Evolutionary conservation across 1,139 yeast genomes (phyloP).

Genomic region (Debaryomyces udenii): DNA sequence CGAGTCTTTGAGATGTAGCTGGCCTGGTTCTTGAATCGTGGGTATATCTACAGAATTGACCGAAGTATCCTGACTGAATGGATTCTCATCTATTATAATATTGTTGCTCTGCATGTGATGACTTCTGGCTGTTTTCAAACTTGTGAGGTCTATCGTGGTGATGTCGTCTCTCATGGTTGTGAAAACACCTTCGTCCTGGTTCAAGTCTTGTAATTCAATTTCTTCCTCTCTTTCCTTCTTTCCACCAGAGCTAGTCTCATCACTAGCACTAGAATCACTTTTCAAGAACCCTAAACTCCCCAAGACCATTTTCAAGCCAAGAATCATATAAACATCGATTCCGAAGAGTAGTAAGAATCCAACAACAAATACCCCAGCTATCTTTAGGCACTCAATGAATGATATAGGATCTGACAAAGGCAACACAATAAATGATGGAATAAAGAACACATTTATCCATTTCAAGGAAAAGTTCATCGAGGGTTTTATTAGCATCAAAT

Average conservation of each 20-base stretch:
- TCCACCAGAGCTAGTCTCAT: background rate
- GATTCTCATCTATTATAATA: constrained; percentile 20
- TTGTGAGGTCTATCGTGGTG: constrained; percentile 36
- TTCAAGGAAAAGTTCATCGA: constrained; percentile 70
- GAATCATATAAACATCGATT: constrained; percentile 43
- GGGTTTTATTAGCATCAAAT: constrained; percentile 56
- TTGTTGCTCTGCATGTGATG: constrained; percentile 14
- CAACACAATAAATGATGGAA: constrained; percentile 73
- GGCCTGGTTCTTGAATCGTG: constrained; percentile 22
- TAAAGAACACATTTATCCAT: constrained; percentile 80
- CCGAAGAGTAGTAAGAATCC: constrained; percentile 62
- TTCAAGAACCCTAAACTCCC: constrained; percentile 21
- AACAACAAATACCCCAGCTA: constrained; percentile 70
- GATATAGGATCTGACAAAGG: constrained; percentile 68
- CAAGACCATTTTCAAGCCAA: constrained; percentile 30
- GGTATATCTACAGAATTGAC: constrained; percentile 11
- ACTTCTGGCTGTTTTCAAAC: constrained; percentile 22
- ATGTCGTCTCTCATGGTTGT: constrained; percentile 41
- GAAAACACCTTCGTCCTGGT: constrained; percentile 15
- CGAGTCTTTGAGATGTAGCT: constrained; percentile 18
- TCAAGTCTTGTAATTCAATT: constrained; percentile 18
- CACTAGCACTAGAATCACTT: constrained; percentile 13
- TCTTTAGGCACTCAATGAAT: constrained; percentile 68
- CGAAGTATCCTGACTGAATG: constrained; percentile 16
- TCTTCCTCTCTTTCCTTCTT: constrained; percentile 19